Base-by-base conservation (phyloP, 78 protist species). In the Dictyostelium brefeldianum region DNA sequence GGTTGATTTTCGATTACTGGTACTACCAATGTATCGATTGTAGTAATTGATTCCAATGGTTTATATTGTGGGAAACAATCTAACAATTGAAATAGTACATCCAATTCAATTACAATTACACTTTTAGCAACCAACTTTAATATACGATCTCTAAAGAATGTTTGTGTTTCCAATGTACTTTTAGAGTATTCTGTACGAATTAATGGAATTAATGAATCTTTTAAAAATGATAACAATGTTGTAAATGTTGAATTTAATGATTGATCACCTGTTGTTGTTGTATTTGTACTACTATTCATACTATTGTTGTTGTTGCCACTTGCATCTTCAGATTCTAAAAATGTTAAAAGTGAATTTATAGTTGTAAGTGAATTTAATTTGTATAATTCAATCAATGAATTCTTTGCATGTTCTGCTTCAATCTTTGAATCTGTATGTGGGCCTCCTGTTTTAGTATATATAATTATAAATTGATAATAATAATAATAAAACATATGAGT, bases 281-380 rank as follows among this genome's bases (percentile, higher is more conserved):
- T 36, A n/a, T n/a, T n/a, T n/a, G n/a, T n/a, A n/a, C n/a, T n/a
- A n/a, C n/a, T 36, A 31, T 74, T 27, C 70, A 62, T 62, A 25
- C 31, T 20, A 14, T 8, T 50, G 43, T 2, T 36, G 43, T 36
- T 36, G 43, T n/a, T n/a, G n/a, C n/a, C n/a, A n/a, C 43, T 36
- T 36, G 43, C 43, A 14, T 75, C 81, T 7, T 74, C 62, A 7
- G 84, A 59, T 43, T 77, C 93, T 17, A 87, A 64, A 20, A 77
- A 59, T 17, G 71, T n/a, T 54, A 87, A 51, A 1, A 87, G 9
- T 17, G 84, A 74, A 25, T 87, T 64, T 1, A 87, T 2, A 18
- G 84, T 87, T 17, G 51, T 87, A 22, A 80, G 51, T 25, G 93
- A 87, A 62, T 87, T 62, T 20, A 87, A 31, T 31, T 87, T 87